Evolutionary conservation across 2,329 filamentous ascomycete genomes (phyloP).

Genomic region (Teratosphaeria viscida): DNA sequence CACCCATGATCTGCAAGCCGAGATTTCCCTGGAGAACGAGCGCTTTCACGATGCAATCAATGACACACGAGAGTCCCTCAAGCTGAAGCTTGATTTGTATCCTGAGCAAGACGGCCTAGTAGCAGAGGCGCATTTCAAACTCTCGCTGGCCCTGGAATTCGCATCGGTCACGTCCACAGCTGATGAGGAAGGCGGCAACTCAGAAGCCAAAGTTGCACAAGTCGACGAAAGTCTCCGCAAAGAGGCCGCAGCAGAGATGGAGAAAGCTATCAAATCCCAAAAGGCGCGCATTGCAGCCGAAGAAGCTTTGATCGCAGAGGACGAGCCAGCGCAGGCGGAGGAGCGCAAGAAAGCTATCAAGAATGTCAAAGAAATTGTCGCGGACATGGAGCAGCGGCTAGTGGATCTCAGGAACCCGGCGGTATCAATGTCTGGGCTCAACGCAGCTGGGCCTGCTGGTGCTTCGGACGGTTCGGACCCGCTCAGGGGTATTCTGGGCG

Average conservation of each 20-base stretch:
- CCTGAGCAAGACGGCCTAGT: slow-evolving; percentile 72
- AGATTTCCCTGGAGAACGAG: slow-evolving; percentile 96
- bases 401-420: slow-evolving; percentile 57
- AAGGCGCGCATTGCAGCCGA: slow-evolving; percentile 60
- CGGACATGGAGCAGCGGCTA: slow-evolving; percentile 69
- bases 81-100: slow-evolving; percentile 69
- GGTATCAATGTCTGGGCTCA: slow-evolving; percentile 40
- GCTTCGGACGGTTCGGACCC: slow-evolving; percentile 33
- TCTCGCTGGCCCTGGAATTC: slow-evolving; percentile 90
- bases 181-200: slow-evolving; percentile 29
- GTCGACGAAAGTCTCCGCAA: slow-evolving; percentile 61
- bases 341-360: slow-evolving; percentile 50
- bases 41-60: slow-evolving; percentile 79
- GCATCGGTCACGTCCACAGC: slow-evolving; percentile 60
- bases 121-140: slow-evolving; percentile 92
- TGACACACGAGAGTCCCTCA: slow-evolving; percentile 68
- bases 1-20: slow-evolving; percentile 84
- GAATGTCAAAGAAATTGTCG: slow-evolving; percentile 68
- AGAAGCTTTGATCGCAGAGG: slow-evolving; percentile 50
- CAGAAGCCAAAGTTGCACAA: slow-evolving; percentile 28
- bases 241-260: slow-evolving; percentile 61
- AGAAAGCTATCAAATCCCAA: slow-evolving; percentile 63
- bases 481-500: slow-evolving; percentile 53
- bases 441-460: slow-evolving; percentile 32
- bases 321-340: slow-evolving; percentile 47